Evolutionary conservation across 2,329 filamentous ascomycete species (phyloP).

Genomic region (Aspergillus novofumigatus): DNA sequence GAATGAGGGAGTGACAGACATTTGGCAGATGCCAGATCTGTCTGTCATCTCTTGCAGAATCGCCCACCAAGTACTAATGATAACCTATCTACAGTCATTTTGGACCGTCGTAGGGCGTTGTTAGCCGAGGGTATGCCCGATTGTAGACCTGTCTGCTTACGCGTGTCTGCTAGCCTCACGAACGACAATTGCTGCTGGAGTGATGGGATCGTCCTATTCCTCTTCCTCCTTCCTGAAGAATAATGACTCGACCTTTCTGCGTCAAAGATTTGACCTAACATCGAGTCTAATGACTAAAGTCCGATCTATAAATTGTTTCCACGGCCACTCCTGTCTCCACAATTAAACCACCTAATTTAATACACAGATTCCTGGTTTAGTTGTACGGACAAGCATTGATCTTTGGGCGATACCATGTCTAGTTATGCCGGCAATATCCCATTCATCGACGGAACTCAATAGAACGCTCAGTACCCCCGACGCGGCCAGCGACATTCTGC

Average conservation of each 20-base stretch:
- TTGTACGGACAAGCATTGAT: background rate
- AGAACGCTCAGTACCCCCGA: constrained; percentile 14
- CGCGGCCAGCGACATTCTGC: constrained; percentile 20
- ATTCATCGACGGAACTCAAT: constrained; percentile 5
- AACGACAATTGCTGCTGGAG: background rate
- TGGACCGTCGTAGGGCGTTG: background rate
- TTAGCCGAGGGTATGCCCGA: background rate
- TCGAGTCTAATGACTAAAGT: background rate
- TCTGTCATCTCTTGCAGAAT: background rate
- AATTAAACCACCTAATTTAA: background rate
- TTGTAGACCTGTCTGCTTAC: background rate
- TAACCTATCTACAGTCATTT: background rate
- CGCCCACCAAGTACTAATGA: background rate
- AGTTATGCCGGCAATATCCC: constrained; percentile 19
- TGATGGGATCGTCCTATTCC: background rate
- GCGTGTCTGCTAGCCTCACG: background rate
- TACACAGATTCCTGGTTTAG: background rate
- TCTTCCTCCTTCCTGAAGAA: background rate
- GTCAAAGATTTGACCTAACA: background rate
- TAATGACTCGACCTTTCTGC: background rate
- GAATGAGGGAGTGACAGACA: background rate
- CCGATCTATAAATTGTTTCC: background rate
- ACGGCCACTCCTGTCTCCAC: background rate
- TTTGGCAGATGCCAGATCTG: background rate
- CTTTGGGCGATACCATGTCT: constrained; percentile 1